A percentile compares a stretch with the other conserved stretches of the same genome.
Conservation (phyloP, 2,329 filamentous ascomycete species). For the Alternaria arbusti region DNA sequence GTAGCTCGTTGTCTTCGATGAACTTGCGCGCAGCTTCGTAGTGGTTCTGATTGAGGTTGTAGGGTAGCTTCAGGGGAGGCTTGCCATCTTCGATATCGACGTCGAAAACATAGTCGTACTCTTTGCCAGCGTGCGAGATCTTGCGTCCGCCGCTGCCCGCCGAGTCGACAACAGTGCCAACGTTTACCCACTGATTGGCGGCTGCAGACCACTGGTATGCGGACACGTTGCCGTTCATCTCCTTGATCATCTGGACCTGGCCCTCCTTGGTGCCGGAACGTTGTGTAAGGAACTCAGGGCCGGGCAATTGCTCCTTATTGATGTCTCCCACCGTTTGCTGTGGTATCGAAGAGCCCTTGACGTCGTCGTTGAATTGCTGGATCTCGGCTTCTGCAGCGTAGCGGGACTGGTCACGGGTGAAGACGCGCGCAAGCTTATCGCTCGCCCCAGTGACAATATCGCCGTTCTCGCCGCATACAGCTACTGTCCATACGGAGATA, state of each 20-base stretch:
- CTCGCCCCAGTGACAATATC: conserved; percentile 95
- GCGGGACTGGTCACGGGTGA: conserved; percentile 74
- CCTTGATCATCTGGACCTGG: conserved; percentile 89
- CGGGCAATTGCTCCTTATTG: conserved; percentile 90
- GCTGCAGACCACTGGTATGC: conserved; percentile 84
- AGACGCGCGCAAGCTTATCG: conserved; percentile 83
- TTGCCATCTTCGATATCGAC: conserved; percentile 96
- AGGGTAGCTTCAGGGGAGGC: conserved; percentile 90
- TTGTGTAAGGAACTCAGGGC: conserved; percentile 81
- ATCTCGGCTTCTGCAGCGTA: conserved; percentile 72
- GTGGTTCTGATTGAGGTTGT: conserved; percentile 89
- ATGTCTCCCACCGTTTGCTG: conserved; percentile 78
- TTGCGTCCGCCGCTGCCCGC: conserved; percentile 76
- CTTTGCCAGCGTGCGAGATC: conserved; percentile 75
- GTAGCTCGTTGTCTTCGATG: conserved; percentile 85
- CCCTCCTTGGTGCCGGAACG: conserved; percentile 94
- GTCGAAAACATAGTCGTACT: conserved; percentile 96
- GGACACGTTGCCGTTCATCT: conserved; percentile 79
- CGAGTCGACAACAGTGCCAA: conserved; percentile 93
- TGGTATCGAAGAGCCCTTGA: conserved; percentile 84
- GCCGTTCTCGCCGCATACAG: conserved; percentile 79
- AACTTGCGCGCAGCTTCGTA: conserved; percentile 93
- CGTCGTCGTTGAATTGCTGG: conserved; percentile 78
- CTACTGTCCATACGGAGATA: conserved; percentile 93
- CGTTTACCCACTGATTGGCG: conserved; percentile 75